phyloP scores from a whole-genome alignment of 148 eudicot genomes.

The Rheum nobile region DNA sequence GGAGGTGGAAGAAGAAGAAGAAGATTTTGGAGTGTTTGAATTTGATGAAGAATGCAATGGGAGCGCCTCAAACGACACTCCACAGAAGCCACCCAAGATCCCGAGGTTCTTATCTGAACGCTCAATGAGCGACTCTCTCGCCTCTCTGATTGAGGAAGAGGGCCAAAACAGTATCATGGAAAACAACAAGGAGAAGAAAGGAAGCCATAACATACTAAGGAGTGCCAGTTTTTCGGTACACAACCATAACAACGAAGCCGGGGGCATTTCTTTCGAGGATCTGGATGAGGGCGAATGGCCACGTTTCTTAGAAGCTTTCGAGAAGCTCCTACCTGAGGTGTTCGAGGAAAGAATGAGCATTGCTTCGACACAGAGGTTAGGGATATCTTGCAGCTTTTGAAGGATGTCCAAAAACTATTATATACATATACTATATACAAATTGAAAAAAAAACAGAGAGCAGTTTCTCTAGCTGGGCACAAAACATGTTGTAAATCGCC shows the following conservation, averaged over 20 bases:
- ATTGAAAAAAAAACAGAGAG: background rate
- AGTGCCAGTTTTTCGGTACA: slow-evolving; percentile 47
- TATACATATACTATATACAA: background rate
- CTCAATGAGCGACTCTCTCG: slow-evolving; percentile 13
- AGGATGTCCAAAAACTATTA: slow-evolving; percentile 1
- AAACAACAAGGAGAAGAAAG: background rate
- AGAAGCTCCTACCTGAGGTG: slow-evolving; percentile 47
- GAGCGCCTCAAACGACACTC: slow-evolving; percentile 5
- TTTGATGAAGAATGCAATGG: slow-evolving; percentile 30
- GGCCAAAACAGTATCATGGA: background rate
- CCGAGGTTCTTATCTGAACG: slow-evolving; percentile 21
- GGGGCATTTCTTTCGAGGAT: slow-evolving; percentile 43
- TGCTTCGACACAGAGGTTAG: slow-evolving; percentile 45
- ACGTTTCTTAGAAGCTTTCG: slow-evolving; percentile 48
- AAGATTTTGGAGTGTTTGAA: slow-evolving; percentile 27
- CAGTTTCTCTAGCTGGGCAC: background rate
- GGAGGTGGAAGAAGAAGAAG: slow-evolving; percentile 14
- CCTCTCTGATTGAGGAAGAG: slow-evolving; percentile 5
- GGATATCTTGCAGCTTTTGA: slow-evolving; percentile 55
- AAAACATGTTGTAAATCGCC: background rate
- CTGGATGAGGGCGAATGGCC: slow-evolving; percentile 56
- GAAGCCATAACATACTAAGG: slow-evolving; percentile 15
- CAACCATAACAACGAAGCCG: slow-evolving; percentile 31
- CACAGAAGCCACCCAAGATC: slow-evolving; percentile 34
- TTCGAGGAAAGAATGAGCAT: slow-evolving; percentile 56